These are phyloP conservation scores for Pezicula carpinea DNA, from an alignment of 2,329 filamentous ascomycete genomes.

Conservation along the genomic window DNA sequence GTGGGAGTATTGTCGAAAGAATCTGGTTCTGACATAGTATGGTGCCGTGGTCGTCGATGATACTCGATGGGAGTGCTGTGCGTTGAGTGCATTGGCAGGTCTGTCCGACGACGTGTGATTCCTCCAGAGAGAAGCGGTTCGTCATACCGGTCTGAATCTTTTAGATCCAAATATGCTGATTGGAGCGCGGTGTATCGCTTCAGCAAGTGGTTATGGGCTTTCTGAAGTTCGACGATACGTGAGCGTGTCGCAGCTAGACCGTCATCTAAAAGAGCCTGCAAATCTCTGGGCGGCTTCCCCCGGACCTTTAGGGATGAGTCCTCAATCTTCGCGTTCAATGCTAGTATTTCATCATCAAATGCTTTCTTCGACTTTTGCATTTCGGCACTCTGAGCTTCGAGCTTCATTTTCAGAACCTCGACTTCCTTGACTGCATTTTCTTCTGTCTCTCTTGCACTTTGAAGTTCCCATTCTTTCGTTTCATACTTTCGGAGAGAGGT, in stretches of 20 bases:
- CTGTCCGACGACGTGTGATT: background rate
- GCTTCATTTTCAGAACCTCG: conserved; percentile 52
- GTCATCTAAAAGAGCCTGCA: conserved; percentile 28
- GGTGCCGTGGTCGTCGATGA: background rate
- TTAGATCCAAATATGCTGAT: conserved; percentile 33
- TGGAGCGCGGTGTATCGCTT: conserved; percentile 46
- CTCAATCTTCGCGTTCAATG: conserved; percentile 33
- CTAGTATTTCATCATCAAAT: conserved; percentile 42
- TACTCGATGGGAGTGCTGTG: background rate
- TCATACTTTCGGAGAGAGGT: conserved; percentile 59
- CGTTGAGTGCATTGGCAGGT: background rate
- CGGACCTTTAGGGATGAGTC: background rate
- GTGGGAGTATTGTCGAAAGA: background rate
- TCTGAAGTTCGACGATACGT: conserved; percentile 44
- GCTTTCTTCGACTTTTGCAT: conserved; percentile 34
- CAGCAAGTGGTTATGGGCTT: conserved; percentile 44
- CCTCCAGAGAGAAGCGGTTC: conserved; percentile 10
- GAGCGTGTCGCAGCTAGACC: conserved; percentile 41
- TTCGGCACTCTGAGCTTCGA: conserved; percentile 47
- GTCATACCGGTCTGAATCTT: conserved; percentile 31
- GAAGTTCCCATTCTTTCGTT: conserved; percentile 56
- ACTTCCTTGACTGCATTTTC: conserved; percentile 54
- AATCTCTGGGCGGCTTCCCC: background rate
- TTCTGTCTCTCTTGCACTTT: conserved; percentile 51
- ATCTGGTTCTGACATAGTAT: background rate